These are phyloP conservation scores for Auriscalpium vulgare DNA, from an alignment of 768 basidiomycete genomes.

Conservation along the genomic window DNA sequence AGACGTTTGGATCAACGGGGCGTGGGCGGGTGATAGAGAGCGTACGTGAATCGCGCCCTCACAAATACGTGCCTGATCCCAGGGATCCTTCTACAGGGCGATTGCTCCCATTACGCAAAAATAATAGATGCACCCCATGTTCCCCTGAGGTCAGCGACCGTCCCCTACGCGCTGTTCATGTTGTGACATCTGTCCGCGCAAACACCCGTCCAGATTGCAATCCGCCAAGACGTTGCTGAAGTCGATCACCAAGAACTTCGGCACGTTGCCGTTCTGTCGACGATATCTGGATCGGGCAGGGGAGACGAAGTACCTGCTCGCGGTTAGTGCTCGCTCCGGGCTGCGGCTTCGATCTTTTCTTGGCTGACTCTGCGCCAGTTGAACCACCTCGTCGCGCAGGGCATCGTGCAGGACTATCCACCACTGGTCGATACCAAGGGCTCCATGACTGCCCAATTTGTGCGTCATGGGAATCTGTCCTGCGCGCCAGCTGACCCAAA, in stretches of 20 bases:
- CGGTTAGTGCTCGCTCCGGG: constrained; percentile 39
- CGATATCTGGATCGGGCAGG: constrained; percentile 90
- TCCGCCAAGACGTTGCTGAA: constrained; percentile 82
- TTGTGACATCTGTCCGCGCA: neutral
- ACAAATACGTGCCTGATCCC: neutral
- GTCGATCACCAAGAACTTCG: constrained; percentile 87
- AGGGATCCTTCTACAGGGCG: constrained; percentile 47
- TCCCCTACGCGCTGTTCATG: no score
- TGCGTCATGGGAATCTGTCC: constrained; percentile 26
- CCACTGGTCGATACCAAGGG: constrained; percentile 81
- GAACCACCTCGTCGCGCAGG: constrained; percentile 82
- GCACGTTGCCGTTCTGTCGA: constrained; percentile 91
- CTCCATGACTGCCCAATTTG: constrained; percentile 92
- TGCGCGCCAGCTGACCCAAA: neutral
- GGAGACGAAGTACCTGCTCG: constrained; percentile 88
- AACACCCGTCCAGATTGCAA: constrained; percentile 45
- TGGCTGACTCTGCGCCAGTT: constrained; percentile 40
- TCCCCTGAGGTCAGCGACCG: constrained; percentile 51
- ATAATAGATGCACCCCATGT: constrained; percentile 61
- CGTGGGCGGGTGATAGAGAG: constrained; percentile 80
- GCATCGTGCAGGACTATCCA: constrained; percentile 87
- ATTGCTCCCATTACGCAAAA: constrained; percentile 89
- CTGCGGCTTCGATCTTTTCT: neutral
- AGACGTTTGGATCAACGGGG: constrained; percentile 98
- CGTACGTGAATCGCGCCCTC: constrained; percentile 30